Base-by-base conservation (phyloP, 1,284 basidiomycete species). In the Inonotus hispidus region DNA sequence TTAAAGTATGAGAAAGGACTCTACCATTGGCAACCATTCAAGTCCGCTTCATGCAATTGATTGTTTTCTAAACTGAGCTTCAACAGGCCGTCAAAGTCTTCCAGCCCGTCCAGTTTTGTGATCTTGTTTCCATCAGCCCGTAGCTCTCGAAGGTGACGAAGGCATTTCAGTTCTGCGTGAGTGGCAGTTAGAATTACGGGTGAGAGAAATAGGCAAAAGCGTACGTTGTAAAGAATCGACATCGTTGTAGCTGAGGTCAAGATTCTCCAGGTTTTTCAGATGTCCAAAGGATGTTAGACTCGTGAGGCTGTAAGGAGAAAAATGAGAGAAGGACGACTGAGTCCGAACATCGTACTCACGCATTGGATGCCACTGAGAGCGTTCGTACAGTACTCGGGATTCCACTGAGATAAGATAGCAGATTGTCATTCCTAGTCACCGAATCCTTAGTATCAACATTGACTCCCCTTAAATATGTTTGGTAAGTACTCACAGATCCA, bases 191-290 rank as follows among this genome's bases (percentile, higher is more conserved):
- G 41, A 25, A 2, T 35, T 6, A 32, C 37, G 19, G 54, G 16
- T 23, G n/a, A 25, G n/a, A 43, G 8, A 8, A 14, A 23, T 52
- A 19, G 19, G 7, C 38, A 29, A 47, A 58, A 47, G 54, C 92
- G 74, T 72, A 95, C 93, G 92, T 52, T 80, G 81, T 52, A 97
- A 78, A 14, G 89, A 92, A 65, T 95, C 92, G 58, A 99, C 81
- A 64, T 92, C 83, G 72, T 99, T 99, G 67, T 84, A 75, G 72
- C 93, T 95, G 66, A 99, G 86, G 75, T 99, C 94, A 66, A 99
- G 81, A 68, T 83, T 85, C 74, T 95, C 92, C 46, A 99, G 80
- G 72, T 92, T 92, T 41, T 80, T 76, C 66, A 99, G 77, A 72
- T 98, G 95, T 69, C 83, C 83, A 72, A 95, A 97, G 23, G 95